Conservation (phyloP, 176 grass and related monocot genomes). For the Saccharum spontaneum region DNA sequence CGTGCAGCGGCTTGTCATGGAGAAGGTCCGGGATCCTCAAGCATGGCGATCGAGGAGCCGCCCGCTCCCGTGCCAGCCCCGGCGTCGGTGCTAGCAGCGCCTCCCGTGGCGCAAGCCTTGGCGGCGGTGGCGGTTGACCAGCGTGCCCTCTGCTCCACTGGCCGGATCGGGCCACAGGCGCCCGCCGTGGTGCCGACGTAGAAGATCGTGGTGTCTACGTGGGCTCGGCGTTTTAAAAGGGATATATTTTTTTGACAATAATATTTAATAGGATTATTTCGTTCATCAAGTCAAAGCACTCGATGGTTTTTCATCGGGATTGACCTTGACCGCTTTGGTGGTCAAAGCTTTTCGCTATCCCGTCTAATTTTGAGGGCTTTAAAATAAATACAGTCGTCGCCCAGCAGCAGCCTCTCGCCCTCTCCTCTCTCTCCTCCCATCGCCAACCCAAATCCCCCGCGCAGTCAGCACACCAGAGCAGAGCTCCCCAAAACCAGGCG, state of each 20-base stretch:
- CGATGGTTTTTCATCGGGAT: too few relatives aligned
- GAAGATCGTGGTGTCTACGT: too few relatives aligned
- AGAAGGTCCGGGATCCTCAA: slow-evolving; percentile 60
- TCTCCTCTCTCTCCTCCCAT: too few relatives aligned
- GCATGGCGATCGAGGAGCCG: slow-evolving; percentile 47
- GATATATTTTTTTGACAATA: too few relatives aligned
- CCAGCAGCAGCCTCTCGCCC: too few relatives aligned
- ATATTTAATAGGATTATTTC: too few relatives aligned
- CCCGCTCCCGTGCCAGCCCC: not conserved
- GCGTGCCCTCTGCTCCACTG: not conserved
- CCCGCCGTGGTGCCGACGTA: slow-evolving; percentile 11
- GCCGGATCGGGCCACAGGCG: slow-evolving; percentile 4
- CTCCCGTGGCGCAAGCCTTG: not conserved
- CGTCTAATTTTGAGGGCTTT: too few relatives aligned
- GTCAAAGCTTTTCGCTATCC: not conserved
- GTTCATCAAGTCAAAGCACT: too few relatives aligned
- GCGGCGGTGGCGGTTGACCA: not conserved
- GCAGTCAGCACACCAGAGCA: not conserved
- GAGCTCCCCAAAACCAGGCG: not conserved
- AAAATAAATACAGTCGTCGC: too few relatives aligned
- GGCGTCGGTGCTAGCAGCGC: not conserved
- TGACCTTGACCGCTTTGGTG: too few relatives aligned
- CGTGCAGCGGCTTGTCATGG: slow-evolving; percentile 34
- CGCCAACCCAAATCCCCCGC: not conserved
- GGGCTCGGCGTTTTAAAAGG: too few relatives aligned